These are phyloP conservation scores for Aspergillus sp. DNA, from an alignment of 2,329 filamentous ascomycete species.

Conservation along the genomic window DNA sequence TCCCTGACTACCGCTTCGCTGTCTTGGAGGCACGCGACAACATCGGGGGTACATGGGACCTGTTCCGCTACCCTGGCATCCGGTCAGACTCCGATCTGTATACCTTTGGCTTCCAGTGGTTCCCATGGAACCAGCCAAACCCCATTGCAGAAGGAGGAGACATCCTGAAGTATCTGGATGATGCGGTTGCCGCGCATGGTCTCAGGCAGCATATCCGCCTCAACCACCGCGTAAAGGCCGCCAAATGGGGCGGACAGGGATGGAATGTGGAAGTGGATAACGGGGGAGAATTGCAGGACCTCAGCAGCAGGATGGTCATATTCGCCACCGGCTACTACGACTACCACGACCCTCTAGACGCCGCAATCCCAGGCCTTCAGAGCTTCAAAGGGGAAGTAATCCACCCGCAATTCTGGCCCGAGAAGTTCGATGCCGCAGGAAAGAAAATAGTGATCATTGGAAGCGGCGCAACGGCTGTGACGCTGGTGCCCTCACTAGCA, in stretches of 20 bases:
- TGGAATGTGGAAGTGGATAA: too few relatives aligned
- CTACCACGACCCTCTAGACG: constrained; percentile 60
- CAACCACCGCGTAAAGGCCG: too few relatives aligned
- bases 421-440: constrained; percentile 59
- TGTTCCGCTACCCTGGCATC: constrained; percentile 74
- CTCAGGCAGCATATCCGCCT: too few relatives aligned
- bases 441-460: constrained; percentile 71
- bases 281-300: neutral
- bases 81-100: constrained; percentile 61
- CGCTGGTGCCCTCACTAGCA: constrained; percentile 66
- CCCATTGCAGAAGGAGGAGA: constrained; percentile 51
- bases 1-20: constrained; percentile 58
- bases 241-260: too few relatives aligned
- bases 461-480: constrained; percentile 73
- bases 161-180: constrained; percentile 54
- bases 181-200: constrained; percentile 40
- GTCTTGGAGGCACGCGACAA: constrained; percentile 66
- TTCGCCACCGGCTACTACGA: constrained; percentile 69
- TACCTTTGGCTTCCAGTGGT: constrained; percentile 66
- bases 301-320: constrained; percentile 49
- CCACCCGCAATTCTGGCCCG: constrained; percentile 72
- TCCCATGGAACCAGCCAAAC: constrained; percentile 59
- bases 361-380: constrained; percentile 63
- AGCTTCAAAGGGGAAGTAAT: constrained; percentile 61
- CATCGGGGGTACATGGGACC: constrained; percentile 74